Evolutionary conservation across 2,329 filamentous ascomycete species (phyloP).

Genomic region (Clonostachys rosea): DNA sequence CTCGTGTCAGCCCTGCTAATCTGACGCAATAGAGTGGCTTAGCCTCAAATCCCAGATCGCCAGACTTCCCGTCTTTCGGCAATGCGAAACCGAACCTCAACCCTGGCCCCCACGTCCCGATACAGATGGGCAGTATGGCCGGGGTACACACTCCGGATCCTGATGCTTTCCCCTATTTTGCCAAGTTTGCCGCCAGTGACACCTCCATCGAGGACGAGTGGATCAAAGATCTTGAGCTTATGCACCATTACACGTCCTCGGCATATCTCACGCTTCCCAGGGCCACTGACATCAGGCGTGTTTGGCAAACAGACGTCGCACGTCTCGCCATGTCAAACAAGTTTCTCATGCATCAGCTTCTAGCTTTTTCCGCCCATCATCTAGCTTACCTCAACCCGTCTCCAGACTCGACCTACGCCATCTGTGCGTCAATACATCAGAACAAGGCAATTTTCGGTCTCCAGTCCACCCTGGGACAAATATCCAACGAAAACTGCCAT

Average conservation of each 20-base stretch:
- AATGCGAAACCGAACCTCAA: too few species aligned
- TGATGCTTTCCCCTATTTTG: not conserved
- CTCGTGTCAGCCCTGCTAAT: too few species aligned
- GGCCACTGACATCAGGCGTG: slow-evolving; percentile 3
- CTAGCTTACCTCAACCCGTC: slow-evolving; percentile 16
- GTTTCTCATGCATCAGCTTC: slow-evolving; percentile 22
- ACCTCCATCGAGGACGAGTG: slow-evolving; percentile 8
- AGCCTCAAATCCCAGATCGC: too few species aligned
- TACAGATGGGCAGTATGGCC: too few species aligned
- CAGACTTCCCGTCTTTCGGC: too few species aligned
- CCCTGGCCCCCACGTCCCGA: too few species aligned
- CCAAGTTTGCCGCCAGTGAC: not conserved
- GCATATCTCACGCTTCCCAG: slow-evolving; percentile 21
- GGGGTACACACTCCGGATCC: not conserved
- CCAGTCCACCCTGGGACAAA: slow-evolving; percentile 12
- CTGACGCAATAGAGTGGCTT: too few species aligned
- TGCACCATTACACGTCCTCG: slow-evolving; percentile 24
- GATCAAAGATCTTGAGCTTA: slow-evolving; percentile 26
- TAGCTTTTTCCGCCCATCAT: slow-evolving; percentile 21
- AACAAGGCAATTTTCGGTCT: slow-evolving; percentile 22
- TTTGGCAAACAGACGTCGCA: slow-evolving; percentile 21
- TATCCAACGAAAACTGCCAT: slow-evolving; percentile 20
- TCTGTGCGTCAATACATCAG: slow-evolving; percentile 24
- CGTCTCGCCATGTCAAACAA: slow-evolving; percentile 16
- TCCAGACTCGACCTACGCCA: slow-evolving; percentile 11